A percentile compares a stretch with the other conserved stretches of the same genome.
Evolutionary conservation across 106 monocot genomes (phyloP).

Genomic region (Acorus calamus): DNA sequence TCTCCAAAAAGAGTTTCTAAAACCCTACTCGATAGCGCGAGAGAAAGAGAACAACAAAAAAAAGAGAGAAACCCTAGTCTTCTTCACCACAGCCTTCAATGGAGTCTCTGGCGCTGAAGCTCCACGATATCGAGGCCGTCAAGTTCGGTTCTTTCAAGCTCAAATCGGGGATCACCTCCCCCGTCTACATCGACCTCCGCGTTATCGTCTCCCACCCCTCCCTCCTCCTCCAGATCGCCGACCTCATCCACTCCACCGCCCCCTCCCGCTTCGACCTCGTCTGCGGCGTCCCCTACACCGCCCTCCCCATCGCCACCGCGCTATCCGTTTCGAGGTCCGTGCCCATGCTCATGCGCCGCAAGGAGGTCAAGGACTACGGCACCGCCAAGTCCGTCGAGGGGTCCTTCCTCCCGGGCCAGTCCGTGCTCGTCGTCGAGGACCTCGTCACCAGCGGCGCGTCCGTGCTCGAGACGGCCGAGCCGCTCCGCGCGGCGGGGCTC

Average conservation of each 20-base stretch:
- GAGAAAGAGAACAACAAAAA: too few relatives aligned
- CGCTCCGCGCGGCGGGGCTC: constrained; percentile 57
- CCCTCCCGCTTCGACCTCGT: constrained; percentile 46
- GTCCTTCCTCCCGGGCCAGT: constrained; percentile 40
- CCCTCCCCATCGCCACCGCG: constrained; percentile 84
- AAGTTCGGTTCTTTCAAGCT: constrained; percentile 89
- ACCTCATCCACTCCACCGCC: constrained; percentile 23
- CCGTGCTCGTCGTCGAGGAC: constrained; percentile 74
- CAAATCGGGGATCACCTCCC: constrained; percentile 87
- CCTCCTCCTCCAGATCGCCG: constrained; percentile 40
- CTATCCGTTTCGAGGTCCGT: constrained; percentile 49
- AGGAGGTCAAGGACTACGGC: constrained; percentile 82
- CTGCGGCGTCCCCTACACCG: constrained; percentile 97
- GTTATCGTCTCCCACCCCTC: constrained; percentile 60
- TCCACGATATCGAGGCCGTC: constrained; percentile 71
- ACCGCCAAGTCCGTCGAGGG: constrained; percentile 74
- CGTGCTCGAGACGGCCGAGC: constrained; percentile 77
- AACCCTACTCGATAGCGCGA: too few relatives aligned
- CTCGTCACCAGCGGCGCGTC: constrained; percentile 95
- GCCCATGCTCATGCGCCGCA: constrained; percentile 97
- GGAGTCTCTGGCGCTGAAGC: constrained; percentile 60
- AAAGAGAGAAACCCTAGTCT: too few relatives aligned
- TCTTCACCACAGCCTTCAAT: neutral
- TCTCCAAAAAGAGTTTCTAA: too few relatives aligned
- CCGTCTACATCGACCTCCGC: constrained; percentile 97